phyloP scores from a whole-genome alignment of 2,329 filamentous ascomycete species.

The Stachybotrys elegans region DNA sequence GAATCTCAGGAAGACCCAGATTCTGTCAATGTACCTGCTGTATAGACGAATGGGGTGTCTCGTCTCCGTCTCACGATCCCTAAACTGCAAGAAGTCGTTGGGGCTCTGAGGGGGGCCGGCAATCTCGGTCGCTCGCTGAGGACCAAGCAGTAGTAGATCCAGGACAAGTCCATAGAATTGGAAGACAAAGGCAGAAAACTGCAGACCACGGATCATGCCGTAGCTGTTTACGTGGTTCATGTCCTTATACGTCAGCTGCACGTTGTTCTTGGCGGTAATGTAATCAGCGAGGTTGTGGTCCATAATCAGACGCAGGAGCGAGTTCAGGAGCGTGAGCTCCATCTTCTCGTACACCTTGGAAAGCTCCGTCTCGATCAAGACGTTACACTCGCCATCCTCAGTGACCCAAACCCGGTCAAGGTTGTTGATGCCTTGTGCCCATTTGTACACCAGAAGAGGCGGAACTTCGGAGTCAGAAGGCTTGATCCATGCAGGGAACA shows the following conservation, averaged over 20 bases:
- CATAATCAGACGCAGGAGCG: constrained; percentile 91
- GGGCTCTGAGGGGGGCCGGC: constrained; percentile 89
- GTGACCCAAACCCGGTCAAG: constrained; percentile 92
- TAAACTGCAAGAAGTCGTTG: constrained; percentile 97
- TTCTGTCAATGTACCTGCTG: constrained; percentile 94
- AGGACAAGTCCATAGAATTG: constrained; percentile 97
- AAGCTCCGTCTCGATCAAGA: constrained; percentile 95
- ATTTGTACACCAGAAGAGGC: constrained; percentile 92
- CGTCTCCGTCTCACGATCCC: constrained; percentile 85
- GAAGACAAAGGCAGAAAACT: constrained; percentile 98
- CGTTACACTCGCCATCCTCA: constrained; percentile 91
- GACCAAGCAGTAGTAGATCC: constrained; percentile 83
- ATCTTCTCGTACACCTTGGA: constrained; percentile 99
- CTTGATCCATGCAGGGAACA: constrained; percentile 99
- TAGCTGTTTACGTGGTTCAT: constrained; percentile 99
- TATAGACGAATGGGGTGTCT: constrained; percentile 96
- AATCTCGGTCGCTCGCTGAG: constrained; percentile 96
- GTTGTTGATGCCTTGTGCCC: constrained; percentile 99
- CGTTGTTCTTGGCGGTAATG: constrained; percentile 99
- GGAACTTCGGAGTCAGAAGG: constrained; percentile 97
- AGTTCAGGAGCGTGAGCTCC: constrained; percentile 90
- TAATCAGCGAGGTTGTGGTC: constrained; percentile 99
- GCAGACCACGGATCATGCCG: constrained; percentile 93
- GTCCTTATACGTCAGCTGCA: constrained; percentile 98
- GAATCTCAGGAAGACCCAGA: constrained; percentile 97